phyloP scores from a whole-genome alignment of 2,329 filamentous ascomycete genomes.

The Dothistroma pini region DNA sequence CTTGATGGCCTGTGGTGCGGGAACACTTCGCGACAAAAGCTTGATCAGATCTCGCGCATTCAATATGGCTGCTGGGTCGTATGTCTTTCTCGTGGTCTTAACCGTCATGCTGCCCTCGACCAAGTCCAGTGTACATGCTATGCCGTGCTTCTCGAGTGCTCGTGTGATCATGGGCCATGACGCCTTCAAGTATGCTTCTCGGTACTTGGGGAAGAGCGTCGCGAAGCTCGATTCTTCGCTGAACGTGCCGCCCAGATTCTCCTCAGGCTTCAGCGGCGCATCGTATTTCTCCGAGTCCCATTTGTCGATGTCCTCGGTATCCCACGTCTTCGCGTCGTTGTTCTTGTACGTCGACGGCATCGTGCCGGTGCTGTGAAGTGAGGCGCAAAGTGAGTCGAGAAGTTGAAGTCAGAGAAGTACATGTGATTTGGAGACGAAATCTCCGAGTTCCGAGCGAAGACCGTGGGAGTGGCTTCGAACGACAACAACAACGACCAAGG shows the following conservation, averaged over 20 bases:
- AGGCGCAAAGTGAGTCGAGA: not conserved
- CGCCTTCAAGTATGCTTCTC: slow-evolving; percentile 88
- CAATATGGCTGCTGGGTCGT: slow-evolving; percentile 85
- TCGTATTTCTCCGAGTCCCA: slow-evolving; percentile 64
- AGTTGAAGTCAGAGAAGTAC: slow-evolving; percentile 3
- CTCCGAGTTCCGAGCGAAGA: not conserved
- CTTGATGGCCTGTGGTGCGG: slow-evolving; percentile 86
- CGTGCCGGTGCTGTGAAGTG: slow-evolving; percentile 23
- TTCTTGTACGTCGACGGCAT: slow-evolving; percentile 89
- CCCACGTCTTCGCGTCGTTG: slow-evolving; percentile 75
- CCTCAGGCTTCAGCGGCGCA: slow-evolving; percentile 76
- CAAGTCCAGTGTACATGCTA: slow-evolving; percentile 88
- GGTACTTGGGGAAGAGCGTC: slow-evolving; percentile 87
- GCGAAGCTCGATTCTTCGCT: slow-evolving; percentile 88
- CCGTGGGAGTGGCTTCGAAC: too few relatives aligned
- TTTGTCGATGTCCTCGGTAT: slow-evolving; percentile 95
- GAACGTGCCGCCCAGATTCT: slow-evolving; percentile 83
- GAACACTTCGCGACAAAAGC: slow-evolving; percentile 83
- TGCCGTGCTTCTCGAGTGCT: slow-evolving; percentile 78
- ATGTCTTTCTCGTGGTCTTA: slow-evolving; percentile 88
- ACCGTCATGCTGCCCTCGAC: slow-evolving; percentile 97
- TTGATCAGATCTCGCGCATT: slow-evolving; percentile 95
- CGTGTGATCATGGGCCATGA: slow-evolving; percentile 90
- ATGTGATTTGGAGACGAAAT: not conserved
- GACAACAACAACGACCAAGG: too few relatives aligned